Base-by-base conservation (phyloP, 2,329 filamentous ascomycete genomes). In the Phaeosphaeriaceae sp. region DNA sequence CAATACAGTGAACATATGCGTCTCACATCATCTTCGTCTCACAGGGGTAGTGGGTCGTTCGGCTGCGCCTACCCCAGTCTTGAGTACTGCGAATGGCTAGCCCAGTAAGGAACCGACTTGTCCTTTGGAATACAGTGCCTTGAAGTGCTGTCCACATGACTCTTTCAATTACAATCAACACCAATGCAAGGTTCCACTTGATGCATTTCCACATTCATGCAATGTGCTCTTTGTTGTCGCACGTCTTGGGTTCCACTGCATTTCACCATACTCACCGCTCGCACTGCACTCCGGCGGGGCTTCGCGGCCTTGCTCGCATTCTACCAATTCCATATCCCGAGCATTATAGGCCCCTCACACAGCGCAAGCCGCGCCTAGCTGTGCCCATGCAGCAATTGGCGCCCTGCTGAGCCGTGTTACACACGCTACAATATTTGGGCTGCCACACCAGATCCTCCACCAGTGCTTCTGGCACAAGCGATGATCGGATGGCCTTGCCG, bases 341-440 rank as follows among this genome's bases (percentile, higher is more conserved):
- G 45, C 1, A 53, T 41, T 53, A 57, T 58, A 57, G 51, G 48
- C 52, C 50, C 44, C 21, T 50, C 25, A 41, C n/a, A n/a, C 36
- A 58, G 53, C 61, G 61, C 56, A 51, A 62, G 45, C 48, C 55
- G 61, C 63, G 61, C 56, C 55, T 64, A 49, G 44, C 52, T 48
- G 41, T 27, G 45, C 33, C 31, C 31, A 15, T 24, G 19, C 33
- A 21, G 15, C 45, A 44, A 52, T 47, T 51, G 20, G 46, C 42
- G 21, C 49, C 25, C 42, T 25, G 41, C 36, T 25, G 53, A 58
- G 60, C 54, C 54, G 54, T 45, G 52, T 53, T 57, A 54, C 45
- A 40, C 42, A 55, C 45, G 47, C 53, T 53, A 51, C 52, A 48
- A 54, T 54, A 53, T 52, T 54, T 45, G 53, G 56, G 51, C 56